Conservation (phyloP, 2,329 filamentous ascomycete species). For the Aspergillus vadensis region DNA sequence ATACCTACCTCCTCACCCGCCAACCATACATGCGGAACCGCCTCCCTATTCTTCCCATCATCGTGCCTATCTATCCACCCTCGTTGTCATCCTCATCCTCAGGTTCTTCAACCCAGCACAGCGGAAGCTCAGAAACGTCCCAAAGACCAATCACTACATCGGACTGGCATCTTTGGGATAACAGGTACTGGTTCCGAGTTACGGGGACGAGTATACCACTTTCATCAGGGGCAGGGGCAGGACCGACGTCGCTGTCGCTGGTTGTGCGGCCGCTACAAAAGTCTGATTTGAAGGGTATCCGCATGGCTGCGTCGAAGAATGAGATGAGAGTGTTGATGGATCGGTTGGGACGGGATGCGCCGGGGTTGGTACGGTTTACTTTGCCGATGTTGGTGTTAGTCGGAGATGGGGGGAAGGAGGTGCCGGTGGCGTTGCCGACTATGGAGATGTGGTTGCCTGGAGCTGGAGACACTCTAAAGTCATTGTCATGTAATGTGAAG, state of each 20-base stretch:
- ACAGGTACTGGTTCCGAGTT: slow-evolving; percentile 58
- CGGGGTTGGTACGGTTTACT: slow-evolving; percentile 44
- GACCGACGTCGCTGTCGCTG: neutral
- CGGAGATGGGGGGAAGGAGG: slow-evolving; percentile 5
- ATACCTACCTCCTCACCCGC: slow-evolving; percentile 43
- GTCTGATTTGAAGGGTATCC: neutral
- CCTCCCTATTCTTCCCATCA: slow-evolving; percentile 24
- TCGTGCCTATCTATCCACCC: slow-evolving; percentile 17
- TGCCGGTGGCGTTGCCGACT: slow-evolving; percentile 34
- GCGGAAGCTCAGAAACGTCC: neutral
- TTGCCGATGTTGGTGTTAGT: slow-evolving; percentile 39
- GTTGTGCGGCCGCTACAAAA: neutral
- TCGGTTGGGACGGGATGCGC: slow-evolving; percentile 32
- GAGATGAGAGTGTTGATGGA: slow-evolving; percentile 2
- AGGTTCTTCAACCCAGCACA: neutral
- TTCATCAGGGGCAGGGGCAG: too few relatives aligned
- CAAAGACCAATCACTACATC: neutral
- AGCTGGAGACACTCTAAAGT: slow-evolving; percentile 9
- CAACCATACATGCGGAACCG: slow-evolving; percentile 38
- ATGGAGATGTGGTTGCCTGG: slow-evolving; percentile 25
- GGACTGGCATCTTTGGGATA: slow-evolving; percentile 54
- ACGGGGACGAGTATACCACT: slow-evolving; percentile 27
- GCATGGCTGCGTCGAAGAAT: neutral
- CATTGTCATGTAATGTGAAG: slow-evolving; percentile 28
- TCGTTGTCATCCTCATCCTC: neutral